Evolutionary conservation across 257 asterid genomes (phyloP).

Genomic region (Osmanthus fragrans): DNA sequence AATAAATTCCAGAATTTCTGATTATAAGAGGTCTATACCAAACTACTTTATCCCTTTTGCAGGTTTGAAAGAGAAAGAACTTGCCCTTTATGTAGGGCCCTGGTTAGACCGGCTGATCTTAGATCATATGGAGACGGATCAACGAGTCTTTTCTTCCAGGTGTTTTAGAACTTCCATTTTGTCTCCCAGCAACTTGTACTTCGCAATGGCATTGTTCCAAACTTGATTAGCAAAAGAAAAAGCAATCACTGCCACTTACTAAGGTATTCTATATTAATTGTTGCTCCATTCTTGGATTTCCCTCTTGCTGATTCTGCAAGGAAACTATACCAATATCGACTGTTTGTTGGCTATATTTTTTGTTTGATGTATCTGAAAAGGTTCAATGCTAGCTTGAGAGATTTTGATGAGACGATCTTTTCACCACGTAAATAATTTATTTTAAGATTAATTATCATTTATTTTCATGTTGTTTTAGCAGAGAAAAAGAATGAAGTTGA

Average conservation of each 20-base stretch:
- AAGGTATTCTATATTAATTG: not conserved
- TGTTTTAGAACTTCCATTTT: constrained; percentile 27
- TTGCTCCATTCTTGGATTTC: constrained; percentile 1
- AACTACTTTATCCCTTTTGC: constrained; percentile 5
- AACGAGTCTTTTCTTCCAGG: constrained; percentile 47
- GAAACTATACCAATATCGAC: not conserved
- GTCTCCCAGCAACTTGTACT: not conserved
- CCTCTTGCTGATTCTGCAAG: not conserved
- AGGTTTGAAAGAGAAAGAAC: constrained; percentile 62
- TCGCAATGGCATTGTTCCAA: not conserved
- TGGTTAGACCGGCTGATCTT: constrained; percentile 53
- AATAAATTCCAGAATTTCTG: not conserved
- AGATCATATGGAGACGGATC: constrained; percentile 57
- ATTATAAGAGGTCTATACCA: not conserved
- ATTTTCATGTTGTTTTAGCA: constrained; percentile 10
- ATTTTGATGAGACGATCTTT: not conserved
- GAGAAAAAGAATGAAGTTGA: constrained; percentile 19
- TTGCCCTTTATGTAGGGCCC: constrained; percentile 56
- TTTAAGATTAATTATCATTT: constrained; percentile 14
- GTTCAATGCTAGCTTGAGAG: constrained; percentile 3
- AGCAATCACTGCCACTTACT: not conserved
- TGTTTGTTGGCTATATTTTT: not conserved
- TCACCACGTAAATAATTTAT: not conserved
- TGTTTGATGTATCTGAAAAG: constrained; percentile 3
- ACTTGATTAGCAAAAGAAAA: not conserved